Conservation (phyloP, 2,329 filamentous ascomycete species). For the Pseudogymnoascus sp. region DNA sequence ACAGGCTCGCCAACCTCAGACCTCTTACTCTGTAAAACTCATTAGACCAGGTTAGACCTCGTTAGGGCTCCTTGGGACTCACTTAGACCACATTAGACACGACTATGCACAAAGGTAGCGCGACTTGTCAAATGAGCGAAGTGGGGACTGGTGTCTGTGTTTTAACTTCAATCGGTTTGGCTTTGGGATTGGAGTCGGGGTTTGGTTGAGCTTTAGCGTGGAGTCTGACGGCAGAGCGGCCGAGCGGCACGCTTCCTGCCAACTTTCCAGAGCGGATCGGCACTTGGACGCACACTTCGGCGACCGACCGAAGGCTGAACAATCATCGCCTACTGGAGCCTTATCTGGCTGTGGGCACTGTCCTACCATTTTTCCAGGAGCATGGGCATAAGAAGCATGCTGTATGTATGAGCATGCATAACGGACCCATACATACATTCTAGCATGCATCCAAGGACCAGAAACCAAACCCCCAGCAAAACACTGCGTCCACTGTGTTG, state of each 20-base stretch:
- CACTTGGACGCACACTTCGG: background rate
- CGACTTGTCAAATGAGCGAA: background rate
- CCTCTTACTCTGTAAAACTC: background rate
- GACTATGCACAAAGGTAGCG: background rate
- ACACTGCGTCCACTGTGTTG: background rate
- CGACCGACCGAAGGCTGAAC: background rate
- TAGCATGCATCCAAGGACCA: background rate
- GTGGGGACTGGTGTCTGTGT: background rate
- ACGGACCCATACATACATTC: background rate
- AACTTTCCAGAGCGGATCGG: background rate
- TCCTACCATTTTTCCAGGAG: too few species aligned
- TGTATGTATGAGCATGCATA: background rate
- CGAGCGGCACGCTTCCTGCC: background rate
- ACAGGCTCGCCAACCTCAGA: background rate
- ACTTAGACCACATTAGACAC: background rate
- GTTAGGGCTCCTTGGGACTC: background rate
- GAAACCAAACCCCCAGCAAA: background rate
- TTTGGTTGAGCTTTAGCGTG: background rate
- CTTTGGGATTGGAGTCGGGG: background rate
- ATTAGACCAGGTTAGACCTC: background rate
- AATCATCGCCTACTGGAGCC: background rate
- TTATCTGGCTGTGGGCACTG: background rate
- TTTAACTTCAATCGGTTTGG: background rate
- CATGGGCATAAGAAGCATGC: too few species aligned
- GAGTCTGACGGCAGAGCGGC: background rate